phyloP scores from a whole-genome alignment of 352 stramenopile genomes.

The Pythium scleroteichum region DNA sequence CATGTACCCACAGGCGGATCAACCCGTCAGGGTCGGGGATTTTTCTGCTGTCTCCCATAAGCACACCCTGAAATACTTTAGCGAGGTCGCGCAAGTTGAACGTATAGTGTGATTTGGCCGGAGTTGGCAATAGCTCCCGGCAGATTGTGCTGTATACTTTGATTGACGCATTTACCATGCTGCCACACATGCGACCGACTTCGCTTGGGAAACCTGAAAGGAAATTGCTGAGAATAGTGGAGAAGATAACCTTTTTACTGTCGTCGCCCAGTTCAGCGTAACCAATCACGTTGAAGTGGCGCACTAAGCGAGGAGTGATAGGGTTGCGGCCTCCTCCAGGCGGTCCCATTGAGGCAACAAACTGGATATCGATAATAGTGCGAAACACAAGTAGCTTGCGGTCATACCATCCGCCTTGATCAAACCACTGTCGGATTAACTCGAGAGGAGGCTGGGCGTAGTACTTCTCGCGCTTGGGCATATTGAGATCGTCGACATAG shows the following conservation, averaged over 20 bases:
- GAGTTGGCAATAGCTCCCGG: conserved; percentile 89
- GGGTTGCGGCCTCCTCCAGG: conserved; percentile 91
- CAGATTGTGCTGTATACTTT: conserved; percentile 92
- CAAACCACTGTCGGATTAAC: conserved; percentile 93
- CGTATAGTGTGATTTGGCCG: conserved; percentile 94
- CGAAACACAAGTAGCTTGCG: conserved; percentile 91
- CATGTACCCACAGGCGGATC: conserved; percentile 91
- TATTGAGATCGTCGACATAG: conserved; percentile 96
- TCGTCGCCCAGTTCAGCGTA: conserved; percentile 90
- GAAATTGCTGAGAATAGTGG: conserved; percentile 91
- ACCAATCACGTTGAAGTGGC: conserved; percentile 94
- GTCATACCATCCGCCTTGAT: conserved; percentile 95
- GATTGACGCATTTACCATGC: conserved; percentile 85
- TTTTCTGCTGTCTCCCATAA: conserved; percentile 83
- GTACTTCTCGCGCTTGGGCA: conserved; percentile 94
- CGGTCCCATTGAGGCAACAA: conserved; percentile 91
- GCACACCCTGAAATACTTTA: conserved; percentile 92
- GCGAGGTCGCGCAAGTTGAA: conserved; percentile 95
- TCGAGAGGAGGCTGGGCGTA: conserved; percentile 95
- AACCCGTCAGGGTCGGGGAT: conserved; percentile 66
- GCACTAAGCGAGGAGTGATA: conserved; percentile 89
- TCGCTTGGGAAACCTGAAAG: conserved; percentile 49
- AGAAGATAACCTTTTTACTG: conserved; percentile 92
- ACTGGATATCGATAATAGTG: conserved; percentile 87
- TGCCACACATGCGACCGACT: conserved; percentile 56